These are phyloP conservation scores for Colletotrichum ledebouriae DNA, from an alignment of 2,329 filamentous ascomycete species.

Conservation along the genomic window DNA sequence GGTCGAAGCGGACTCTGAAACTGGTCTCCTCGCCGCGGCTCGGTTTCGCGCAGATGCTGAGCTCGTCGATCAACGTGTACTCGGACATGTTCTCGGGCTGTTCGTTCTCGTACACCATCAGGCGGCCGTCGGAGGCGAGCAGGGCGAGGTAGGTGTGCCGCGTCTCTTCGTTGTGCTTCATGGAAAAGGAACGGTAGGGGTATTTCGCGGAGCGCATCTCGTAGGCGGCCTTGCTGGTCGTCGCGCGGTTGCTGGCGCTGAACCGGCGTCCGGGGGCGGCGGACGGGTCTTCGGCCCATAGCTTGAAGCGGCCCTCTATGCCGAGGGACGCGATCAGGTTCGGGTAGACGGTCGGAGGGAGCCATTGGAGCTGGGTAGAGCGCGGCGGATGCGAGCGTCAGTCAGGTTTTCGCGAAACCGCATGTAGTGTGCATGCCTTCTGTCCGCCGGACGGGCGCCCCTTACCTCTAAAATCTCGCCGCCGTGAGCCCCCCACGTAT, in stretches of 20 bases:
- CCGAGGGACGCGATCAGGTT: constrained; percentile 89
- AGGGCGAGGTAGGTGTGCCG: constrained; percentile 88
- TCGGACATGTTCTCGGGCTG: constrained; percentile 84
- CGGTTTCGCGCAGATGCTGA: constrained; percentile 79
- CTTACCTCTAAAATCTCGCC: constrained; percentile 88
- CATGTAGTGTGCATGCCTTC: constrained; percentile 6
- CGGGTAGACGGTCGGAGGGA: constrained; percentile 87
- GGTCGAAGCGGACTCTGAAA: constrained; percentile 90
- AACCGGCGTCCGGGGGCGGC: constrained; percentile 87
- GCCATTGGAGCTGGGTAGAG: constrained; percentile 83
- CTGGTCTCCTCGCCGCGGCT: constrained; percentile 86
- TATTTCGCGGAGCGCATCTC: constrained; percentile 71
- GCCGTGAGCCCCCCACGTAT: constrained; percentile 91
- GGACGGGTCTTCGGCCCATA: constrained; percentile 92
- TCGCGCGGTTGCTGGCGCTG: constrained; percentile 68
- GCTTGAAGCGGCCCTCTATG: constrained; percentile 88
- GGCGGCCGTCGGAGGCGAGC: constrained; percentile 83
- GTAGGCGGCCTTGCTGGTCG: constrained; percentile 62
- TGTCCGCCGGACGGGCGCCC: constrained; percentile 46
- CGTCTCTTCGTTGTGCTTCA: constrained; percentile 84
- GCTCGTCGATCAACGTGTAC: constrained; percentile 81
- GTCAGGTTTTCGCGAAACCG: not conserved
- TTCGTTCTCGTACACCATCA: constrained; percentile 87
- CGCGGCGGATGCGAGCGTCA: constrained; percentile 31
- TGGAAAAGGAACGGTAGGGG: constrained; percentile 85